A percentile compares a stretch with the other conserved stretches of the same genome.
Conservation (phyloP, 352 stramenopile species). For the Phytophthora idaei region DNA sequence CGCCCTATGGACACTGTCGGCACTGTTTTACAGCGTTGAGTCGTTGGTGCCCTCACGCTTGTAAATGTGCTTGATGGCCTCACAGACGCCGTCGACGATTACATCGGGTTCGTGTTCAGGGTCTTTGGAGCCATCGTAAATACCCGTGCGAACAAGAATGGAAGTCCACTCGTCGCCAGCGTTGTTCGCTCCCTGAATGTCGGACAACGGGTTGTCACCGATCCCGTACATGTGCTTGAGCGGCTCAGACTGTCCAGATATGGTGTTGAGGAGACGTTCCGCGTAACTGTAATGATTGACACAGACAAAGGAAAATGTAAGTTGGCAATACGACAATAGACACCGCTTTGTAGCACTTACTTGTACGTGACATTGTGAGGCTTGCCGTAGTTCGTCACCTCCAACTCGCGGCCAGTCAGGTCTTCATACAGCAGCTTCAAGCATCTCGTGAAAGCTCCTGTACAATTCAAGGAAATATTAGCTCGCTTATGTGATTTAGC, state of each 20-base stretch:
- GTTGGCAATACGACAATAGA: background rate
- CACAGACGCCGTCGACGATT: conserved; percentile 62
- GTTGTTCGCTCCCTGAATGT: conserved; percentile 90
- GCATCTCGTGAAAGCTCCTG: conserved; percentile 78
- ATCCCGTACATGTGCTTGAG: conserved; percentile 86
- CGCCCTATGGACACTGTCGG: background rate
- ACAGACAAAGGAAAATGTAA: background rate
- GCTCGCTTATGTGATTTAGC: background rate
- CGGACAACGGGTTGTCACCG: conserved; percentile 86
- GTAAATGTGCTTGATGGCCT: conserved; percentile 85
- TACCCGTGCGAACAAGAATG: conserved; percentile 87
- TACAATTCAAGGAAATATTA: background rate
- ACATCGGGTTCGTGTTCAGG: conserved; percentile 75
- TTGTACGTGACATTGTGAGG: conserved; percentile 85
- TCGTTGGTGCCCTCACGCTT: conserved; percentile 54
- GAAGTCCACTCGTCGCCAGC: conserved; percentile 83
- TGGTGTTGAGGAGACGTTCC: conserved; percentile 67
- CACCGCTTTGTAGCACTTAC: conserved; percentile 38
- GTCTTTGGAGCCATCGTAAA: conserved; percentile 71
- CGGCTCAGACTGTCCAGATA: conserved; percentile 43
- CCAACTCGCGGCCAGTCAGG: conserved; percentile 59
- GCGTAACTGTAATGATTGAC: conserved; percentile 51
- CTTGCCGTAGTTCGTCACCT: conserved; percentile 87
- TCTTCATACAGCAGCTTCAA: conserved; percentile 79
- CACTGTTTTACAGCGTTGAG: conserved; percentile 39